A percentile compares a stretch with the other conserved stretches of the same genome.
Evolutionary conservation across 176 grass and related monocot genomes (phyloP).

Genomic region (Eremochloa ophiuroides): DNA sequence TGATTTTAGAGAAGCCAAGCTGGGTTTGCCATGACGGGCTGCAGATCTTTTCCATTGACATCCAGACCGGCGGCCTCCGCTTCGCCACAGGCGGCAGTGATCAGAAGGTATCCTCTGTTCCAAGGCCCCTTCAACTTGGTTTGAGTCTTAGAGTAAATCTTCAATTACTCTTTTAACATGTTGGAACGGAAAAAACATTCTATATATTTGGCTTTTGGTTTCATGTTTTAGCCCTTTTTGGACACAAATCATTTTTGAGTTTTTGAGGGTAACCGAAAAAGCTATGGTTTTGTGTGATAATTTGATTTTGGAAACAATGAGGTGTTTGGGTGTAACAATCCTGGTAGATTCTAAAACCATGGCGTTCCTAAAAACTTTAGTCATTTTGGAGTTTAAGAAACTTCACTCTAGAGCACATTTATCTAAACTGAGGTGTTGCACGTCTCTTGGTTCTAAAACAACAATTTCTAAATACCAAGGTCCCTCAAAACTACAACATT

Average conservation of each 20-base stretch:
- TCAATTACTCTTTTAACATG: background rate
- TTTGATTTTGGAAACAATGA: background rate
- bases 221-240: background rate
- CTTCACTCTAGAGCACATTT: background rate
- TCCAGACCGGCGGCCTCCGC: constrained; percentile 65
- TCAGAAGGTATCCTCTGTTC: constrained; percentile 57
- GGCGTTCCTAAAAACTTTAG: background rate
- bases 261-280: background rate
- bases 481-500: background rate
- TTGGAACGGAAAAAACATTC: background rate
- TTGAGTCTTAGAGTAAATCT: background rate
- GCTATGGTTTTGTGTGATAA: background rate
- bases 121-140: background rate
- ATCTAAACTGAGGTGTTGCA: background rate
- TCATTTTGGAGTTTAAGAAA: background rate
- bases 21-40: constrained; percentile 88
- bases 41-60: constrained; percentile 99
- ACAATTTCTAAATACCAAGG: background rate
- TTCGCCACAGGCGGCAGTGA: constrained; percentile 96
- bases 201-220: background rate
- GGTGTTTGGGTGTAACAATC: background rate
- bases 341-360: background rate
- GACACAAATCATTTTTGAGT: background rate
- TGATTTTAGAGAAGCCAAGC: constrained; percentile 86
- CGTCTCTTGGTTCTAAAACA: background rate